Conservation (phyloP, 2,329 filamentous ascomycete genomes). For the Fusarium sp. region DNA sequence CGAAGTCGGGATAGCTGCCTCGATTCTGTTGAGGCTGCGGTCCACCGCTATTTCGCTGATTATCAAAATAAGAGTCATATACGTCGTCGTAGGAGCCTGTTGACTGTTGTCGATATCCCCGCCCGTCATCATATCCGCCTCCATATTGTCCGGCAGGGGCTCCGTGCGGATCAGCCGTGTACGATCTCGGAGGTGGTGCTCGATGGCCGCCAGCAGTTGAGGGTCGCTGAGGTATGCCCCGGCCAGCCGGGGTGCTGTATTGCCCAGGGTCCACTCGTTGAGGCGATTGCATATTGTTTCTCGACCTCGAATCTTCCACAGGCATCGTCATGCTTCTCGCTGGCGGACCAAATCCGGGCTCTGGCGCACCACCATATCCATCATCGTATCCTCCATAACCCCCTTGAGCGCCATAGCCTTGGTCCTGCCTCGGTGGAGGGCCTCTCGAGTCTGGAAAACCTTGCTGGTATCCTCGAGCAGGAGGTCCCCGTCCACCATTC, state of each 20-base stretch:
- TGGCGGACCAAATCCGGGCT: conserved; percentile 65
- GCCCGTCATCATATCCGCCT: conserved; percentile 51
- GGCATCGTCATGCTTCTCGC: conserved; percentile 76
- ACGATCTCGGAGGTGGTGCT: conserved; percentile 68
- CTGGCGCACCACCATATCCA: conserved; percentile 49
- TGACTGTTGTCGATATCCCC: conserved; percentile 50
- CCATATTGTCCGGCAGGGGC: conserved; percentile 55
- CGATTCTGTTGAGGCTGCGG: conserved; percentile 40
- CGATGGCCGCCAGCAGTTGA: conserved; percentile 69
- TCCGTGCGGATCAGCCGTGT: conserved; percentile 60
- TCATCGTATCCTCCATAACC: conserved; percentile 50
- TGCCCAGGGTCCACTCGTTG: conserved; percentile 63
- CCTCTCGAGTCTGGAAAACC: conserved; percentile 49
- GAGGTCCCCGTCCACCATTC: conserved; percentile 47
- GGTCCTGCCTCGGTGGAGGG: conserved; percentile 49
- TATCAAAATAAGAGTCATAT: conserved; percentile 70
- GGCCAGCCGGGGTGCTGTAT: conserved; percentile 62
- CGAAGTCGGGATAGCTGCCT: conserved; percentile 60
- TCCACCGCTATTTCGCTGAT: conserved; percentile 49
- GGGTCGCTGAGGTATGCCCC: conserved; percentile 66
- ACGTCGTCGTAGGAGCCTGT: conserved; percentile 64
- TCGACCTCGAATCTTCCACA: conserved; percentile 61
- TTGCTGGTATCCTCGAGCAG: conserved; percentile 54
- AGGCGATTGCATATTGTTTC: conserved; percentile 55
- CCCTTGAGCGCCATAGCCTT: conserved; percentile 39